These are phyloP conservation scores for Cutaneotrichosporon sp. DNA, from an alignment of 1,284 basidiomycete species.

Conservation along the genomic window DNA sequence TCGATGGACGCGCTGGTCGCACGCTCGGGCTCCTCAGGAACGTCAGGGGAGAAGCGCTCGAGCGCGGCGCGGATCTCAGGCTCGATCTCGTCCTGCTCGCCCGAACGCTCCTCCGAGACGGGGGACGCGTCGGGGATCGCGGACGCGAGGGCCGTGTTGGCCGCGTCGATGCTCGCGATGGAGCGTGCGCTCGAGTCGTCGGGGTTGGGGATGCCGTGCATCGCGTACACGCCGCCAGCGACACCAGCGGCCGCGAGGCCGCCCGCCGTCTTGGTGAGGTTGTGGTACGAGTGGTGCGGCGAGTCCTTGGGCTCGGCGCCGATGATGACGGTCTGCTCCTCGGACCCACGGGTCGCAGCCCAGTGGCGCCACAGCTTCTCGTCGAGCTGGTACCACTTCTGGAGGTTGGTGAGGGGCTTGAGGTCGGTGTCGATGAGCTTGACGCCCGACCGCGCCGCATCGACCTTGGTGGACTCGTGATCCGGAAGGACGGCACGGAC, in stretches of 20 bases:
- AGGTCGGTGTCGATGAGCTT: conserved; percentile 84
- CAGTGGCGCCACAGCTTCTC: conserved; percentile 61
- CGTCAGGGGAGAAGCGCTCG: background rate
- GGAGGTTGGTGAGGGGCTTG: conserved; percentile 69
- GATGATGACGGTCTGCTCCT: conserved; percentile 9
- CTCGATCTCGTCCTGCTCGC: background rate
- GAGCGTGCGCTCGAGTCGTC: background rate
- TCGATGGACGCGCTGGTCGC: background rate
- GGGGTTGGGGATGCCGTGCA: background rate
- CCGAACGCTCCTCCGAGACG: background rate
- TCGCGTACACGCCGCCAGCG: background rate
- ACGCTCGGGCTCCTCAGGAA: background rate
- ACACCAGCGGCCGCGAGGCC: background rate
- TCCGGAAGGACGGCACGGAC: conserved; percentile 53
- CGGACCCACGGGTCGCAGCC: conserved; percentile 39
- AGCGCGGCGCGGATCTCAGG: conserved; percentile 6
- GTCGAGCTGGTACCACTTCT: conserved; percentile 74
- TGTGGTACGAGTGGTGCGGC: conserved; percentile 6
- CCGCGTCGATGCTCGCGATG: conserved; percentile 10
- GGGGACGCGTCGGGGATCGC: conserved; percentile 3
- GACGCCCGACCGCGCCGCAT: conserved; percentile 50
- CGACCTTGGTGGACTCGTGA: conserved; percentile 21
- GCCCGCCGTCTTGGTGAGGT: conserved; percentile 5
- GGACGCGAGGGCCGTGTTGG: conserved; percentile 14
- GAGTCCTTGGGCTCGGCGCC: conserved; percentile 5